phyloP scores from a whole-genome alignment of 768 basidiomycete species.

The Agrocybe praecox region DNA sequence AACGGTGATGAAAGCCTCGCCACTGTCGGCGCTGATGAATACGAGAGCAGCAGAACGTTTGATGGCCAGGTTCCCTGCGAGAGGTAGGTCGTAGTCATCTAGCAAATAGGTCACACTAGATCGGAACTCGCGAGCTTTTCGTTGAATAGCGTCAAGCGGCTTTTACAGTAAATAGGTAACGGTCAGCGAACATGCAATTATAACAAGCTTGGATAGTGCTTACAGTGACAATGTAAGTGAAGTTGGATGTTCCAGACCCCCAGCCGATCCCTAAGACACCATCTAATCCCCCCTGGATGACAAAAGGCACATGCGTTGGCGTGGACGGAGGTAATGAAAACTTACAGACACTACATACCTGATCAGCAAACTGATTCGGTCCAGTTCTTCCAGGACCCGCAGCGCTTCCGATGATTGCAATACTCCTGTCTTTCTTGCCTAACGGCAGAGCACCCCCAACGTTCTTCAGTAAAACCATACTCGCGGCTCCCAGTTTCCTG shows the following conservation, averaged over 20 bases:
- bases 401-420: constrained; percentile 66
- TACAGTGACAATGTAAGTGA: constrained; percentile 79
- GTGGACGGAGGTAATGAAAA: no score
- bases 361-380: constrained; percentile 71
- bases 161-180: constrained; percentile 18
- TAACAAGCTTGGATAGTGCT: constrained; percentile 19
- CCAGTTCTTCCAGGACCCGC: constrained; percentile 66
- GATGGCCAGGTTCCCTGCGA: constrained; percentile 49
- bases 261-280: constrained; percentile 93
- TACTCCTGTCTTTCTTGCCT: constrained; percentile 39
- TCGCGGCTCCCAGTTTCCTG: constrained; percentile 72
- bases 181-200: background rate
- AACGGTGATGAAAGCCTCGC: constrained; percentile 83
- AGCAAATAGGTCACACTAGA: constrained; percentile 72
- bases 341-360: constrained; percentile 23
- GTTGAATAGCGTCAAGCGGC: constrained; percentile 84
- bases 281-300: constrained; percentile 48
- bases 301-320: background rate
- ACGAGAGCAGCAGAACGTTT: constrained; percentile 71
- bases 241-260: constrained; percentile 83
- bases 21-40: constrained; percentile 82
- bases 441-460: constrained; percentile 56
- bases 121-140: constrained; percentile 62
- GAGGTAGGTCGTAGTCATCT: constrained; percentile 63
- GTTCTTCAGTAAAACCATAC: constrained; percentile 81